Conservation (phyloP, 169 alveolate genomes). For the Eimeria necatrix region DNA sequence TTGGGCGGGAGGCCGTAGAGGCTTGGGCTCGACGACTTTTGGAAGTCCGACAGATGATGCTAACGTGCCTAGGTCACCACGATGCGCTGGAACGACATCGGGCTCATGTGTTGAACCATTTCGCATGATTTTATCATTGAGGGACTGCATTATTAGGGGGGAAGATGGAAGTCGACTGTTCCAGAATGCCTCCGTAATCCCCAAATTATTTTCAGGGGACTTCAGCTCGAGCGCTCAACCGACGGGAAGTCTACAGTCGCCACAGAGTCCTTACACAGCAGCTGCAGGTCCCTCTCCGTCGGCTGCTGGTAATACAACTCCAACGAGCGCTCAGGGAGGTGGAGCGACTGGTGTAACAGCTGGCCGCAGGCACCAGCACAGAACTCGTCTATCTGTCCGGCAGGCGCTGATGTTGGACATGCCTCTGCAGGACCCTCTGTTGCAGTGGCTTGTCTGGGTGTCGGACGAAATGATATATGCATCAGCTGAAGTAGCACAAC, state of each 20-base stretch:
- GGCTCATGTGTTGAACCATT: conserved; percentile 19
- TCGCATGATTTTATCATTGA: background rate
- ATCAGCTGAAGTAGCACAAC: conserved; percentile 33
- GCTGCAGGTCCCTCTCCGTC: conserved; percentile 11
- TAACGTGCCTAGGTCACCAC: background rate
- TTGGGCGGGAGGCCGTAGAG: conserved; percentile 7
- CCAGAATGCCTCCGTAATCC: conserved; percentile 41
- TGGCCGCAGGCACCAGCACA: conserved; percentile 20
- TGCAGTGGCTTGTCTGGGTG: conserved; percentile 49
- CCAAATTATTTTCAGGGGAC: conserved; percentile 55
- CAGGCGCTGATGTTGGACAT: conserved; percentile 30
- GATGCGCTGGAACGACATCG: background rate
- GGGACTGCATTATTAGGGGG: conserved; percentile 55
- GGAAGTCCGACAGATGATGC: background rate
- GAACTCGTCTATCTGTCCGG: background rate
- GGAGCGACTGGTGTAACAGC: background rate
- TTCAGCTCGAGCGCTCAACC: background rate
- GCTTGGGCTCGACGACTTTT: conserved; percentile 3
- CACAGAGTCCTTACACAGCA: conserved; percentile 10
- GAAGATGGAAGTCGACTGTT: conserved; percentile 48
- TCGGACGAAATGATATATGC: conserved; percentile 38
- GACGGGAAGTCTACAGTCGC: background rate
- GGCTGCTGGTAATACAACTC: conserved; percentile 31
- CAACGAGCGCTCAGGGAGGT: background rate
- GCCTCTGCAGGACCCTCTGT: conserved; percentile 51